These are phyloP conservation scores for Phalaenopsis hybrid DNA, from an alignment of 116 monocot genomes.

Conservation along the genomic window DNA sequence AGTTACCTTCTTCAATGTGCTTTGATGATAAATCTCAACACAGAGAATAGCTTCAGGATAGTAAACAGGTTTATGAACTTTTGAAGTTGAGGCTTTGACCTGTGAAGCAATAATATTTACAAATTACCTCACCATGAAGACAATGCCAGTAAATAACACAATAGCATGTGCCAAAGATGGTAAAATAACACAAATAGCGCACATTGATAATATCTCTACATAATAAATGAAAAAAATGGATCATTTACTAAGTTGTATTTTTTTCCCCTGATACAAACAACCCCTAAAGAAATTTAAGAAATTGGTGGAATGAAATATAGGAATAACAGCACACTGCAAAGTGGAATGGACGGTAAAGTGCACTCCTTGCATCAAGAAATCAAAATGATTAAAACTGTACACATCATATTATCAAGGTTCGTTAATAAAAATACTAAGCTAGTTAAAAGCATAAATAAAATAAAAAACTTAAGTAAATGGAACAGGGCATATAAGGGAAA, in stretches of 20 bases:
- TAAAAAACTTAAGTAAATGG: background rate
- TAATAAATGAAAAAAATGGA: background rate
- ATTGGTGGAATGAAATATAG: background rate
- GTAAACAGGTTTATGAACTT: conserved; percentile 38
- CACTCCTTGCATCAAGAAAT: background rate
- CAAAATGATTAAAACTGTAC: background rate
- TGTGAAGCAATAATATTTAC: conserved; percentile 13
- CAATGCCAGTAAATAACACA: background rate
- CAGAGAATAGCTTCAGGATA: conserved; percentile 72
- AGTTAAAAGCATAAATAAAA: background rate
- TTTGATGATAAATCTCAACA: conserved; percentile 73
- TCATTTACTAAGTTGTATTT: background rate
- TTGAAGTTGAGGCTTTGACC: conserved; percentile 34
- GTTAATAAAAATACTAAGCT: background rate
- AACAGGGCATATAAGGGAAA: background rate
- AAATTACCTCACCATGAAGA: background rate
- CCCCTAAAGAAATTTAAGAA: background rate
- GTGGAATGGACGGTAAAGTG: background rate
- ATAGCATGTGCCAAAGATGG: background rate
- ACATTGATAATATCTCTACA: background rate
- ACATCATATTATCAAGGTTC: background rate
- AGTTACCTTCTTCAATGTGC: conserved; percentile 40
- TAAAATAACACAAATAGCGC: background rate
- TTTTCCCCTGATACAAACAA: background rate
- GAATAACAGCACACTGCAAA: background rate